phyloP scores from a whole-genome alignment of 495 filamentous ascomycete genomes.

The Aspergillus conjunctus region DNA sequence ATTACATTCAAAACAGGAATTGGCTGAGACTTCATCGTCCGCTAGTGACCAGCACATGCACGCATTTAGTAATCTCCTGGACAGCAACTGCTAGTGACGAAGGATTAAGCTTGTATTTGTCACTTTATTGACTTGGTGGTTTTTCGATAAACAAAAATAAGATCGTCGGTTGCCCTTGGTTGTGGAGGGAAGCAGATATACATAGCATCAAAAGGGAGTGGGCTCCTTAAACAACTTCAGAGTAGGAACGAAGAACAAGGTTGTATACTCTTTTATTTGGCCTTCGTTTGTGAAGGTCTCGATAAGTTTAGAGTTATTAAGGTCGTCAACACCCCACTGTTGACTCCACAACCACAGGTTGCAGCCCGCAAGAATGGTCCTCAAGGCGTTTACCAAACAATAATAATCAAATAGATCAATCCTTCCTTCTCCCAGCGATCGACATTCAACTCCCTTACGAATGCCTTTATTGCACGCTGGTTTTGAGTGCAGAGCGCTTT shows the following conservation, averaged over 20 bases:
- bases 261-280: neutral
- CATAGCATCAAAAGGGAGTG: too few relatives aligned
- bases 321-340: constrained; percentile 16
- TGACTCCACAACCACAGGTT: constrained; percentile 7
- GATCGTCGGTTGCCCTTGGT: neutral
- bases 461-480: too few relatives aligned
- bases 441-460: constrained; percentile 1
- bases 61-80: neutral
- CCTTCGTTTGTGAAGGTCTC: constrained; percentile 12
- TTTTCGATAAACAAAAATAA: neutral
- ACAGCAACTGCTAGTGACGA: constrained; percentile 10
- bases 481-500: too few relatives aligned
- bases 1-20: constrained; percentile 1
- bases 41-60: neutral
- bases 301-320: constrained; percentile 23
- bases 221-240: too few relatives aligned
- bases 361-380: constrained; percentile 16
- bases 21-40: neutral
- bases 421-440: constrained; percentile 1
- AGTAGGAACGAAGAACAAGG: neutral
- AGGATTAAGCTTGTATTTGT: constrained; percentile 17
- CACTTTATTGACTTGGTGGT: neutral
- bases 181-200: neutral
- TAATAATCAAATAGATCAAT: neutral
- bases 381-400: neutral